Evolutionary conservation across 768 basidiomycete species (phyloP).

Genomic region (Tulasnella sp.): DNA sequence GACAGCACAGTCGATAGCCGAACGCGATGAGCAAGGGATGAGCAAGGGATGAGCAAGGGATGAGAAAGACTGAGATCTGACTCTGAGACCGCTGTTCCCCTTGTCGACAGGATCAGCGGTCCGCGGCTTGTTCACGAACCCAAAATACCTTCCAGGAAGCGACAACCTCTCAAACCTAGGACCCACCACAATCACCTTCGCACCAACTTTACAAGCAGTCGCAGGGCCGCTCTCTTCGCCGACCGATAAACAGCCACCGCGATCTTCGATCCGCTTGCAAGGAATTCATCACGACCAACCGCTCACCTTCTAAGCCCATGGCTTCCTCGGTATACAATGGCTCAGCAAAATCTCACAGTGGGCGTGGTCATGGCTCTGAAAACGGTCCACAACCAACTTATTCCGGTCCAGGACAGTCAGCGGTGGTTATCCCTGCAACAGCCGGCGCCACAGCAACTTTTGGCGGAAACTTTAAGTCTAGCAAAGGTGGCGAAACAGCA

Average conservation of each 20-base stretch:
- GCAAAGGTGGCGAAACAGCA: neutral
- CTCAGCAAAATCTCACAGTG: constrained; percentile 15
- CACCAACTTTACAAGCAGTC: neutral
- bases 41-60: no score
- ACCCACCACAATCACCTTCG: neutral
- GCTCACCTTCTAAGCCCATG: neutral
- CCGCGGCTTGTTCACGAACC: no score
- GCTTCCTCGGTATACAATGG: neutral
- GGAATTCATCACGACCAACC: neutral
- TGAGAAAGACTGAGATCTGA: no score
- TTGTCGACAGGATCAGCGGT: no score
- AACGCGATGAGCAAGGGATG: no score
- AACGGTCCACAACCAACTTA: neutral
- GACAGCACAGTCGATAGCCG: no score
- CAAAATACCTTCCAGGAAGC: no score
- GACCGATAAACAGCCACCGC: neutral
- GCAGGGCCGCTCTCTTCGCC: neutral
- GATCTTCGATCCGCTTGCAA: neutral
- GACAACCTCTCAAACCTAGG: neutral
- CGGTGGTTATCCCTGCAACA: neutral
- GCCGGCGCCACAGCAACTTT: neutral
- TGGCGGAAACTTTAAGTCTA: neutral
- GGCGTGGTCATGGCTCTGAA: neutral
- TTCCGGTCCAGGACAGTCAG: neutral
- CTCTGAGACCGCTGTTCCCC: no score